Conservation (phyloP, 352 stramenopile genomes). For the Pythium scleroteichum region DNA sequence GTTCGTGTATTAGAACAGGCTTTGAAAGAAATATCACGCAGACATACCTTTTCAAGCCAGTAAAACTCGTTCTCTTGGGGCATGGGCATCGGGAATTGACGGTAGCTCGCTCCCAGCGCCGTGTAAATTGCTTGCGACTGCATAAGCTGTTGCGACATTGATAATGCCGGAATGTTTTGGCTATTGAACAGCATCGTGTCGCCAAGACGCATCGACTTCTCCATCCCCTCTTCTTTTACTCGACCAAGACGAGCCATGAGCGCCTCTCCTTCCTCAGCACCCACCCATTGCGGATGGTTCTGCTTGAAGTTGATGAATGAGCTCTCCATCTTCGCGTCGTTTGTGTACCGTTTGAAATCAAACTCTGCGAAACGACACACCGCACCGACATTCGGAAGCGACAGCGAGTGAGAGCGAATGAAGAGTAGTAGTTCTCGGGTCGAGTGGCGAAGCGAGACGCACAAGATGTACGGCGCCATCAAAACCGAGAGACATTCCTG, state of each 20-base stretch:
- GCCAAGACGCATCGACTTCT: constrained; percentile 83
- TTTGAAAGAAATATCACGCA: background rate
- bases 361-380: constrained; percentile 96
- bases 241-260: constrained; percentile 69
- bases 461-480: constrained; percentile 96
- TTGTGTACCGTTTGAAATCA: constrained; percentile 95
- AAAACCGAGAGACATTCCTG: constrained; percentile 94
- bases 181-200: constrained; percentile 83
- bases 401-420: constrained; percentile 90
- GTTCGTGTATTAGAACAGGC: too few relatives aligned
- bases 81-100: constrained; percentile 38
- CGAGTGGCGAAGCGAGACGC: constrained; percentile 91
- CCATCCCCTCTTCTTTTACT: constrained; percentile 83
- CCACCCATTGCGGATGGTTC: constrained; percentile 87
- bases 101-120: constrained; percentile 53
- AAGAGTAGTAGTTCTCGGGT: constrained; percentile 93
- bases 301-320: constrained; percentile 97
- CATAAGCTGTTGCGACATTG: constrained; percentile 87
- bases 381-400: constrained; percentile 91
- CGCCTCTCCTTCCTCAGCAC: constrained; percentile 67
- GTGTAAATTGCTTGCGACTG: constrained; percentile 85
- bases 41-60: constrained; percentile 82
- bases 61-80: constrained; percentile 87
- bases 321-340: constrained; percentile 96
- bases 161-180: constrained; percentile 43